These are phyloP conservation scores for Paramecium bursaria DNA, from an alignment of 73 alveolate species.

Conservation along the genomic window DNA sequence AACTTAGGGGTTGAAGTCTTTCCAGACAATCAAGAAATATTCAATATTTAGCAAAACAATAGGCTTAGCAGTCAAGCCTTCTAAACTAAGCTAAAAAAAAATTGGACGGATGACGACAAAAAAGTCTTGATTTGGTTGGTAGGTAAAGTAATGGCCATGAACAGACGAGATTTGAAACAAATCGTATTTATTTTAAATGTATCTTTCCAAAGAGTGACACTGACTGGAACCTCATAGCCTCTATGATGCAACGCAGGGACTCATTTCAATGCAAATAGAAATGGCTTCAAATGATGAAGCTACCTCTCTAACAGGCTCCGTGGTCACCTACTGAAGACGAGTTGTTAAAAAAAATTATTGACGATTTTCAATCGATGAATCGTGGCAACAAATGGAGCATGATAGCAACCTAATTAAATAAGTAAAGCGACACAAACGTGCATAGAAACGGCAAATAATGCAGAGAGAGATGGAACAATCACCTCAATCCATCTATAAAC, in stretches of 20 bases:
- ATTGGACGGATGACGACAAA: conserved; percentile 72
- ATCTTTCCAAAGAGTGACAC: conserved; percentile 21
- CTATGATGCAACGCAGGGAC: conserved; percentile 46
- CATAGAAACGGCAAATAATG: conserved; percentile 92
- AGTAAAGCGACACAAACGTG: conserved; percentile 20
- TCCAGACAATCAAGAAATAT: conserved; percentile 32
- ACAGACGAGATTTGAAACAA: conserved; percentile 26
- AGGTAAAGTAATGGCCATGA: conserved; percentile 1
- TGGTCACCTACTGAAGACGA: conserved; percentile 51
- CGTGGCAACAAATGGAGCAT: conserved; percentile 67
- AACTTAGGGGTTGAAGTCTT: conserved; percentile 15
- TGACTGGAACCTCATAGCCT: conserved; percentile 39
- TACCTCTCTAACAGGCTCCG: conserved; percentile 47
- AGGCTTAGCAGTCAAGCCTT: background rate
- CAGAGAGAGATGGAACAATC: conserved; percentile 94
- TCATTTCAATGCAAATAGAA: conserved; percentile 42
- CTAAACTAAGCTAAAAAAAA: conserved; percentile 50
- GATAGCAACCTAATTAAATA: conserved; percentile 58
- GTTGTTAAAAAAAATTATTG: background rate
- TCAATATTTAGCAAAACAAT: conserved; percentile 38
- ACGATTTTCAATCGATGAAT: background rate
- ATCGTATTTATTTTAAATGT: background rate
- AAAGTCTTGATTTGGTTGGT: conserved; percentile 64
- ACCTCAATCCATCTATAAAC: conserved; percentile 89
- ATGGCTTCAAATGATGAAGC: conserved; percentile 51